These are phyloP conservation scores for Citrus sinensis DNA, from an alignment of 345 rosid genomes.

Conservation along the genomic window DVS_A1.0 CM039168.1:17193001-17193500, in stretches of 20 bases:
- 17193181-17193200: neutral
- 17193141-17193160: neutral
- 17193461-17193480: neutral
- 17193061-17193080: no score
- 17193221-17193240: neutral
- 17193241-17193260: no score
- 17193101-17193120: neutral
- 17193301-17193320: neutral
- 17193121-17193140: neutral
- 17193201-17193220: no score
- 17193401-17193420: no score
- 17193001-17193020: neutral
- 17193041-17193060: neutral
- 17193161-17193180: no score
- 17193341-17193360: no score
- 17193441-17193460: neutral
- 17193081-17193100: neutral
- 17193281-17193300: neutral
- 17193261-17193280: neutral
- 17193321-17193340: neutral
- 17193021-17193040: no score
- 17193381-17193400: no score
- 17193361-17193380: no score
- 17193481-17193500: neutral
- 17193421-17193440: fast-evolving